Conservation (phyloP, 306 rosid genomes). For the Betula pendula region DNA sequence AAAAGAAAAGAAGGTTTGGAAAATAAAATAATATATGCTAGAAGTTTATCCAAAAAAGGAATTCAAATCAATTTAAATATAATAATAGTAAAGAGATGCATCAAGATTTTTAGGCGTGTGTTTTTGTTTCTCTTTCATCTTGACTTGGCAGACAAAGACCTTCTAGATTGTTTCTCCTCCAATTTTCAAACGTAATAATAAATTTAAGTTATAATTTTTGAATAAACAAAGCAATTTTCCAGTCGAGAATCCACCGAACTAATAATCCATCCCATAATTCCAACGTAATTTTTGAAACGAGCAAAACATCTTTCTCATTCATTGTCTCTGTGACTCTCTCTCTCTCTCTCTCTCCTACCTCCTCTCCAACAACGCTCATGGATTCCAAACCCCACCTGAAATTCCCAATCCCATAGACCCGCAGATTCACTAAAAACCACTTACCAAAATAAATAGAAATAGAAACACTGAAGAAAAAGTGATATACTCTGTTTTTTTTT, state of each 20-base stretch:
- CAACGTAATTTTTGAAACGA: no score
- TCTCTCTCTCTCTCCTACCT: not conserved
- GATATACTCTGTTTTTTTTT: not conserved
- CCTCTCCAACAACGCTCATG: not conserved
- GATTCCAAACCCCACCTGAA: conserved; percentile 21
- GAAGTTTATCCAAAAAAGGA: no score
- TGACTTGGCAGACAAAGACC: not conserved
- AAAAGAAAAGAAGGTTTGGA: no score
- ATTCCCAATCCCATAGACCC: conserved; percentile 15
- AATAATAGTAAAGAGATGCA: no score
- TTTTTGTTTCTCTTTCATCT: not conserved
- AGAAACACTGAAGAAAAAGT: not conserved
- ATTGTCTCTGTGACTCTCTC: not conserved
- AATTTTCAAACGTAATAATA: not conserved
- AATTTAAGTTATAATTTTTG: not conserved
- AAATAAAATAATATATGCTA: no score
- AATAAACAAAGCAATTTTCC: no score
- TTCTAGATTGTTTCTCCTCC: not conserved
- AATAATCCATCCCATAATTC: no score
- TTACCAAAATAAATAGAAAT: not conserved
- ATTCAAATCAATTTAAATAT: no score
- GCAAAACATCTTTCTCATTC: no score
- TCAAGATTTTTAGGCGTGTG: not conserved
- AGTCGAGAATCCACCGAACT: no score
- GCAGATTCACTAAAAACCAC: not conserved